Evolutionary conservation across 371 early-diverging fungal species (phyloP), one percentile per base, ranked within the genome.

Genomic region (Amoeboradix gromovi): DNA sequence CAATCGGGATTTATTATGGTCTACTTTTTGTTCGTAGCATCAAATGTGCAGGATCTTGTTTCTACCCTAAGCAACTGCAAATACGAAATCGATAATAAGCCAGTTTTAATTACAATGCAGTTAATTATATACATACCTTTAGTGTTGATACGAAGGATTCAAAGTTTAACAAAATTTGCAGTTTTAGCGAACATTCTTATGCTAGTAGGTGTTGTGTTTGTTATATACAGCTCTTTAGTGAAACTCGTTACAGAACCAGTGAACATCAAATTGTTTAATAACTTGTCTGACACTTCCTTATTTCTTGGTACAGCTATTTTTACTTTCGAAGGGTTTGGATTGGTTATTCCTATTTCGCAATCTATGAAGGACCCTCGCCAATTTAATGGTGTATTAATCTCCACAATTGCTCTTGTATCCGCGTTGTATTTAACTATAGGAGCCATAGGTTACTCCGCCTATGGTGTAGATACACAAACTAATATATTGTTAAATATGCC

Each of bases 221-320:
- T 92, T 32, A 85, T 88, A 70, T 85, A 82, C 66, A 86, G 85
- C 74, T 91, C 91, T 71, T 72, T 88, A 71, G 78, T 79, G 74
- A 48, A 48, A 48, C 5, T 48, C 22, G 22, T 48, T 48, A 12
- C 48, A 12, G 22, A 48, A 12, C 48, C 48, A 12, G 48, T 22
- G 12, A 22, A 48, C 5, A 48, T 48, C 22, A 5, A 48, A 12
- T 48, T 48, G 22, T 48, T 48, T 48, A 48, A 48, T 48, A 48
- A 22, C 74, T 74, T 80, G 28, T 72, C 79, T 17, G 74, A 80
- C 30, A 90, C 86, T 73, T 80, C 89, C 1, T 77, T 90, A 69
- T 89, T 92, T 74, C 78, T 92, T 30, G 93, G 93, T 30, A 92
- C 93, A 29, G 90, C 92, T 69, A 87, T 92, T 31, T 93, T 89